Conservation (phyloP, 768 basidiomycete genomes). For the Suillus luteus region DNA sequence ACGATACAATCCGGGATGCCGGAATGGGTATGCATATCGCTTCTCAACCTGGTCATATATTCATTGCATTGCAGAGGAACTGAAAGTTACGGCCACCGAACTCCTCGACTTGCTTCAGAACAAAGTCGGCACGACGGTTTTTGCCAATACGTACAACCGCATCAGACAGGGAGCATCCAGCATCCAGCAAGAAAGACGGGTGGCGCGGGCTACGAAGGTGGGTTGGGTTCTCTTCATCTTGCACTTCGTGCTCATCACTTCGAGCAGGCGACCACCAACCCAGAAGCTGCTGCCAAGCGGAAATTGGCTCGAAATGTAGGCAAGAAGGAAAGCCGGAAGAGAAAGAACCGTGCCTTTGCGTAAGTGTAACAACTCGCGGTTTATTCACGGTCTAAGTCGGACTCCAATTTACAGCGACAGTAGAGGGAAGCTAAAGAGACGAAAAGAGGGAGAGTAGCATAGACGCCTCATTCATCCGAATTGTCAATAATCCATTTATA, state of each 20-base stretch:
- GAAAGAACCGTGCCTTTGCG: constrained; percentile 65
- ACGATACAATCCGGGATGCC: constrained; percentile 77
- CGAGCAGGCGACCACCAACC: constrained; percentile 66
- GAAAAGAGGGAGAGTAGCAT: constrained; percentile 35
- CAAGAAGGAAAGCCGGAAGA: constrained; percentile 86
- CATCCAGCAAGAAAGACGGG: constrained; percentile 72
- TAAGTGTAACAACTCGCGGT: constrained; percentile 38
- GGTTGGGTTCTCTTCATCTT: constrained; percentile 15
- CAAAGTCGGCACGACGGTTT: constrained; percentile 87
- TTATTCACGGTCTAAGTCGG: background rate
- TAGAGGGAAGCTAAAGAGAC: constrained; percentile 50
- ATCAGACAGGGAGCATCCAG: constrained; percentile 72
- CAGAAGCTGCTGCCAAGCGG: constrained; percentile 73
- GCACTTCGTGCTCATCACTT: background rate
- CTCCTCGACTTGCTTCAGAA: constrained; percentile 84
- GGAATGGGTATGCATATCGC: constrained; percentile 63
- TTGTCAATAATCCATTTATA: background rate
- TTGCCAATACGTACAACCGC: constrained; percentile 75
- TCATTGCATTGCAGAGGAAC: constrained; percentile 57
- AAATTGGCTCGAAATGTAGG: constrained; percentile 68
- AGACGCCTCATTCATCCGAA: background rate
- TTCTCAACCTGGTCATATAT: background rate
- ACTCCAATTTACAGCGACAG: constrained; percentile 40
- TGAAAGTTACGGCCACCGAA: constrained; percentile 80
- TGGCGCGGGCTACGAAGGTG: constrained; percentile 54